Evolutionary conservation across 2,329 filamentous ascomycete species (phyloP), one percentile per base, ranked within the genome.

Genomic region (Ampelomyces quisqualis): DNA sequence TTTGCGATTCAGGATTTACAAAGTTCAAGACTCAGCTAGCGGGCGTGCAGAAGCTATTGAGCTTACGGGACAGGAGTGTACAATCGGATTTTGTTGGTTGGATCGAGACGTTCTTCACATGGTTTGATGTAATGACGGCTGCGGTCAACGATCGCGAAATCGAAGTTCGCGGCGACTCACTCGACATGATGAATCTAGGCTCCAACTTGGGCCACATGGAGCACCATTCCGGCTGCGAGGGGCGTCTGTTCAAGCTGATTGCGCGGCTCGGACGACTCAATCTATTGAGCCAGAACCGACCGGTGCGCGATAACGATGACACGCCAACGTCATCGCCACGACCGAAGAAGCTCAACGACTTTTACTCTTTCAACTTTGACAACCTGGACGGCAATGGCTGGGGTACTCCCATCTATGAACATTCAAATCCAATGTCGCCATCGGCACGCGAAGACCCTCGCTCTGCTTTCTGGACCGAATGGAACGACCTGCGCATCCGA

Each of bases 1-100:
- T 95, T 71, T 93, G 89, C 48, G 90, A 96, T 68, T 93, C 88
- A 1, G 91, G 91, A 3, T 85, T 96, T 53, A 89, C 88, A 14
- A 91, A 91, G 59, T 96, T 96, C 70, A 88, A 90, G 54, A 93
- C 88, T 0, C 91, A 96, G 64, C 90, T 96, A 58, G 89, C 89
- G 1, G 90, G 91, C 0, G 90, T 96, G 26, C 90, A 90, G 70
- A 94, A 94, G 73, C 82, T 97, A 21, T 78, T 96, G 8, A 80
- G 84, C 3, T 80, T 95, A 71, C 80, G 90, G 44, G 80, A 85
- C 51, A 74, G 80, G 63, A 70, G 77, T 64, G 58, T 82, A 59
- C 67, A 80, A 31, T 75, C 75, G 9, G 73, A 82, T 35, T 86
- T 90, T 46, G 86, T 88, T 43, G 81, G 84, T 9, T 96, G 90